These are phyloP conservation scores for Stephania cephalantha DNA, from an alignment of 164 flowering plant genomes.

Conservation along the genomic window DNA sequence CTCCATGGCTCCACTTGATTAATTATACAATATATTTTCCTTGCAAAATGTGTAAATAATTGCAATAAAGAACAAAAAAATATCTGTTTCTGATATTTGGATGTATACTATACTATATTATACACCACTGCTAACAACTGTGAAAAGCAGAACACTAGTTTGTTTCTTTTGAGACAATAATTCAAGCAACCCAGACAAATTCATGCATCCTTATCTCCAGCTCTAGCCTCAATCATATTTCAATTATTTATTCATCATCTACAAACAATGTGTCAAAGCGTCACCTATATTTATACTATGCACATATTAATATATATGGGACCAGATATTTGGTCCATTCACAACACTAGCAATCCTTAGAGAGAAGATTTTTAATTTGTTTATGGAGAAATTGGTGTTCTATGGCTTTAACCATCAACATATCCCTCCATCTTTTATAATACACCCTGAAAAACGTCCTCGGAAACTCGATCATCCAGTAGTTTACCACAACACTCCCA, in stretches of 20 bases:
- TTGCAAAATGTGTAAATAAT: too few species aligned
- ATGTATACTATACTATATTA: too few species aligned
- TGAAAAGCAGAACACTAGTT: too few species aligned
- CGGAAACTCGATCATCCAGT: not conserved
- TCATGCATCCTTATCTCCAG: not conserved
- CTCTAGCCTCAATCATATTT: not conserved
- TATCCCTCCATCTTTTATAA: not conserved
- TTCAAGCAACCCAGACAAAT: not conserved
- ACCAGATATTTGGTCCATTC: not conserved
- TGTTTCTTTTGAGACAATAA: too few species aligned
- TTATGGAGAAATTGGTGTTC: constrained; percentile 5
- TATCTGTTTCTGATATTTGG: too few species aligned
- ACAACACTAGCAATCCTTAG: not conserved
- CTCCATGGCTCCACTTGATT: too few species aligned
- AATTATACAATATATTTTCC: too few species aligned
- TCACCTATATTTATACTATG: not conserved
- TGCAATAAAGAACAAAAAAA: too few species aligned
- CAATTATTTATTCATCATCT: not conserved
- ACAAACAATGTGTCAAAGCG: too few species aligned
- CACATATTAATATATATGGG: not conserved
- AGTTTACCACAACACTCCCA: not conserved
- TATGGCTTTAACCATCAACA: not conserved
- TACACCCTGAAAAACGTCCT: not conserved
- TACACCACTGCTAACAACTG: too few species aligned
- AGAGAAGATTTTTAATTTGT: not conserved